These are phyloP conservation scores for Ensete glaucum DNA, from an alignment of 176 grass and related monocot species.

Conservation along the genomic window DNA sequence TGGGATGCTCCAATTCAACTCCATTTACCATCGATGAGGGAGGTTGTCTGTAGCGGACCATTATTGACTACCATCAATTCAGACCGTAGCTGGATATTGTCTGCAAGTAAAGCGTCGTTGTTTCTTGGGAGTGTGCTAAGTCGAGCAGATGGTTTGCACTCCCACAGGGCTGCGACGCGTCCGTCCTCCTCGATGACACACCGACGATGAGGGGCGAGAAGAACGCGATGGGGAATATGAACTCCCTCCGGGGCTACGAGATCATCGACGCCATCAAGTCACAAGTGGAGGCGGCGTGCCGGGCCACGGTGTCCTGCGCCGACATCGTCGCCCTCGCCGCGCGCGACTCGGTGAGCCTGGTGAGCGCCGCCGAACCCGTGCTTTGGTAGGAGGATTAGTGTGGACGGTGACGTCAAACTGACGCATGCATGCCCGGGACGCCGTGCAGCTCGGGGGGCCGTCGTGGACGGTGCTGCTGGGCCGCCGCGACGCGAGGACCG, in stretches of 20 bases:
- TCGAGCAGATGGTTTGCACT: neutral
- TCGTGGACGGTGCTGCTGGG: neutral
- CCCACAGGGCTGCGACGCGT: neutral
- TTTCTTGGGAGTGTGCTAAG: neutral
- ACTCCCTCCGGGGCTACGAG: constrained; percentile 3
- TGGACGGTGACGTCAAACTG: neutral
- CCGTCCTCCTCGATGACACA: neutral
- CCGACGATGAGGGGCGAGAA: neutral
- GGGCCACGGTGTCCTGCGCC: constrained; percentile 7
- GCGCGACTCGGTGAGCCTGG: neutral
- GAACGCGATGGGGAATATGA: neutral
- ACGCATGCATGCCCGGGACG: too few species aligned
- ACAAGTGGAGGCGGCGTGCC: constrained; percentile 31
- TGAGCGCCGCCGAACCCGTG: neutral
- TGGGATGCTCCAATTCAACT: too few species aligned
- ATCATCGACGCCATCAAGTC: neutral
- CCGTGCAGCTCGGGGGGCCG: neutral
- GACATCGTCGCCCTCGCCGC: constrained; percentile 4
- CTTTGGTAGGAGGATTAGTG: neutral
- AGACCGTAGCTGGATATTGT: too few species aligned
- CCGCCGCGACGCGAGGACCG: constrained; percentile 2
- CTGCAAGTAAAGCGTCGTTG: neutral
- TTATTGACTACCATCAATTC: too few species aligned
- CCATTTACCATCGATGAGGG: too few species aligned
- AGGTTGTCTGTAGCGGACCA: too few species aligned